phyloP scores from a whole-genome alignment of 768 basidiomycete genomes.

The Boletus tomentosulus region DNA sequence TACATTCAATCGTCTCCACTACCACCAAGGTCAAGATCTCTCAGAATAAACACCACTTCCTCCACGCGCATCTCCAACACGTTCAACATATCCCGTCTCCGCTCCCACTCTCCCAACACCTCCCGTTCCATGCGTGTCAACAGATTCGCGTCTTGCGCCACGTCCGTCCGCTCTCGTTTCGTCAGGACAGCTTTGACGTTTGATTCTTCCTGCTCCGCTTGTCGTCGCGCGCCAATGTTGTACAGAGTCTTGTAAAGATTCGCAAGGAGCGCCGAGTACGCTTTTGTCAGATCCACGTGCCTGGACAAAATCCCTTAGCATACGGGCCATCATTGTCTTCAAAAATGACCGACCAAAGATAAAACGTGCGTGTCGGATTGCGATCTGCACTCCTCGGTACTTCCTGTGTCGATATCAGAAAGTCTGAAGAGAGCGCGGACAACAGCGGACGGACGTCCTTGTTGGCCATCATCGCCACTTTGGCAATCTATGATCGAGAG shows the following conservation, averaged over 20 bases:
- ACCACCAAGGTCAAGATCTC: conserved; percentile 62
- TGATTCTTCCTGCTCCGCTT: conserved; percentile 66
- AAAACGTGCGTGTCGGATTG: conserved; percentile 84
- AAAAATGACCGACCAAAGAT: conserved; percentile 66
- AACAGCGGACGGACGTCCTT: conserved; percentile 83
- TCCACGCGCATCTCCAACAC: conserved; percentile 85
- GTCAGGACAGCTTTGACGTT: conserved; percentile 69
- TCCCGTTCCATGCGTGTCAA: conserved; percentile 75
- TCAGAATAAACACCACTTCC: conserved; percentile 83
- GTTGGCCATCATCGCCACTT: conserved; percentile 87
- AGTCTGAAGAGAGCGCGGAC: conserved; percentile 73
- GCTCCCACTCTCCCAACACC: conserved; percentile 68
- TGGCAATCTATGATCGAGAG: conserved; percentile 67
- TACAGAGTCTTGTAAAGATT: conserved; percentile 86
- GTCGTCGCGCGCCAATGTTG: conserved; percentile 74
- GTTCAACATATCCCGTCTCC: conserved; percentile 66
- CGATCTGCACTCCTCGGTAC: conserved; percentile 89
- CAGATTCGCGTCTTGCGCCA: conserved; percentile 68
- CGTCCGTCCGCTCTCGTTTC: conserved; percentile 79
- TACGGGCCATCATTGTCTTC: neutral
- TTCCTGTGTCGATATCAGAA: conserved; percentile 87
- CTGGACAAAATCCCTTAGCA: conserved; percentile 36
- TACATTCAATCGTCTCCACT: conserved; percentile 40
- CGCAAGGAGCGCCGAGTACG: conserved; percentile 71
- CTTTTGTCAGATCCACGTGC: conserved; percentile 85